Conservation (phyloP, 176 grass and related monocot genomes). For the barley (Hordeum vulgare) region DNA sequence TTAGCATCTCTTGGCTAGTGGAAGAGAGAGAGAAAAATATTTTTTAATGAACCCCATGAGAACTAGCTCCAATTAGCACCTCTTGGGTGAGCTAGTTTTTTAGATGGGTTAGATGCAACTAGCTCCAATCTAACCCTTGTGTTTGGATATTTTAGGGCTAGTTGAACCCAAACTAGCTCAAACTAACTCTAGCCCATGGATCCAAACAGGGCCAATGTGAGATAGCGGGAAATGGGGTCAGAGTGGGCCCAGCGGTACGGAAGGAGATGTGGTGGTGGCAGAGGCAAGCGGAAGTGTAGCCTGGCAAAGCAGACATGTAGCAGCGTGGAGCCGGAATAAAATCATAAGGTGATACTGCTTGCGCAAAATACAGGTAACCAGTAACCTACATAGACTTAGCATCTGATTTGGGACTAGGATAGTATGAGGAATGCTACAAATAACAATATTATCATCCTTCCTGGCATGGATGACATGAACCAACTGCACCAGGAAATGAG, state of each 20-base stretch:
- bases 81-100: too few relatives aligned
- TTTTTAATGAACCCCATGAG: too few relatives aligned
- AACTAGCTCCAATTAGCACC: too few relatives aligned
- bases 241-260: background rate
- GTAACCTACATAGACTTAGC: constrained; percentile 15
- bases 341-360: background rate
- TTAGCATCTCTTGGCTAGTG: too few relatives aligned
- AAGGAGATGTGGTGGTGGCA: background rate
- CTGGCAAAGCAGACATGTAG: background rate
- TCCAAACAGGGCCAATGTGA: too few relatives aligned
- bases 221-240: background rate
- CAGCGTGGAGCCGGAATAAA: background rate
- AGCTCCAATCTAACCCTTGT: too few relatives aligned
- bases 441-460: background rate
- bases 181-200: too few relatives aligned
- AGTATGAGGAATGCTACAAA: background rate
- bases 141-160: too few relatives aligned
- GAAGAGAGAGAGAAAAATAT: too few relatives aligned
- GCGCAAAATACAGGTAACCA: background rate
- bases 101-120: too few relatives aligned
- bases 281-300: background rate
- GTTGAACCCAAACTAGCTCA: too few relatives aligned
- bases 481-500: background rate
- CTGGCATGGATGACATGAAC: background rate
- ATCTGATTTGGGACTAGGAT: background rate